These are phyloP conservation scores for Houttuynia cordata DNA, from an alignment of 164 flowering plant species.

Conservation along the genomic window DNA sequence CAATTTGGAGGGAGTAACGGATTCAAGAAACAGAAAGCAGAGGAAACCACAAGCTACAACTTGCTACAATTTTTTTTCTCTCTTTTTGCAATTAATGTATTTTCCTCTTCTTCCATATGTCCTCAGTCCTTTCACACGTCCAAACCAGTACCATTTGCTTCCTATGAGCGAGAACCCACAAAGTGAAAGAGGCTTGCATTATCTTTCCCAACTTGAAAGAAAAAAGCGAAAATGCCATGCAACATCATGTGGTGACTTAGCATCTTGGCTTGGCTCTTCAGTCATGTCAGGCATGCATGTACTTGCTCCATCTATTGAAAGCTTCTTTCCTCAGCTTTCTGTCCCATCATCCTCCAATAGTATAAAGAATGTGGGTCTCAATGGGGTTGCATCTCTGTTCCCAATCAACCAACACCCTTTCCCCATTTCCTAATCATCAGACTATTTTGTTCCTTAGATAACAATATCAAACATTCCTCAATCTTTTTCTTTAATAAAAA, in stretches of 20 bases:
- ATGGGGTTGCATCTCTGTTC: constrained; percentile 16
- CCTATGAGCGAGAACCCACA: no score
- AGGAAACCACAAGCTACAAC: constrained; percentile 15
- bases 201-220: constrained; percentile 22
- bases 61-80: no score
- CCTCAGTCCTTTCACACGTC: no score
- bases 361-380: constrained; percentile 50
- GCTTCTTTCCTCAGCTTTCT: constrained; percentile 87
- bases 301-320: constrained; percentile 45
- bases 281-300: constrained; percentile 39
- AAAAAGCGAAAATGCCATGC: constrained; percentile 16
- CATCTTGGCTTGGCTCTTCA: constrained; percentile 20
- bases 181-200: constrained; percentile 13
- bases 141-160: neutral
- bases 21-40: constrained; percentile 12
- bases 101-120: constrained; percentile 1
- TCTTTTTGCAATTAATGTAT: no score
- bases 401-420: constrained; percentile 32
- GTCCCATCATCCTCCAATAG: constrained; percentile 69
- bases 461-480: constrained; percentile 3
- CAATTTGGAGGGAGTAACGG: constrained; percentile 5
- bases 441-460: constrained; percentile 15
- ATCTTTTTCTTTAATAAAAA: neutral
- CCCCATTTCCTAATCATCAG: constrained; percentile 6
- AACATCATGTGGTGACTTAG: constrained; percentile 10